Conservation (phyloP, 208 protist species). For the Acanthamoeba royreba region DNA sequence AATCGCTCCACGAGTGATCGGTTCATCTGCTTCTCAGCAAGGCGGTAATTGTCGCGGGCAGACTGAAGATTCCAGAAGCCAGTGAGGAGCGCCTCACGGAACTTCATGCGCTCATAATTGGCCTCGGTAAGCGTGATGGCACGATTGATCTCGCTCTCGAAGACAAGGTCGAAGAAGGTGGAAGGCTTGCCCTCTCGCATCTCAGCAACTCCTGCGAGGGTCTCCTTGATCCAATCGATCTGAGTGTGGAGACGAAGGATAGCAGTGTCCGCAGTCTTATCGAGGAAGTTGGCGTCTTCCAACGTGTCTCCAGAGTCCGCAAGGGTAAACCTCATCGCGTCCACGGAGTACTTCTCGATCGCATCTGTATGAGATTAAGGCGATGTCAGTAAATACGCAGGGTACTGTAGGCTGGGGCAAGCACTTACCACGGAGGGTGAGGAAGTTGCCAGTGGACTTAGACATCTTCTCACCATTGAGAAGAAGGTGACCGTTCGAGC, state of each 20-base stretch:
- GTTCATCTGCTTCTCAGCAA: constrained; percentile 81
- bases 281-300: constrained; percentile 98
- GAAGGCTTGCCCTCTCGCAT: background rate
- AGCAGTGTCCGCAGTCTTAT: constrained; percentile 90
- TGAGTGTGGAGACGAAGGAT: constrained; percentile 96
- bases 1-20: constrained; percentile 84
- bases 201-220: background rate
- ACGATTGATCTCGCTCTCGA: constrained; percentile 91
- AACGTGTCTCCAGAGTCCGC: constrained; percentile 98
- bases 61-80: constrained; percentile 93
- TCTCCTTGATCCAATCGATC: constrained; percentile 90
- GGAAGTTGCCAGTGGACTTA: constrained; percentile 99
- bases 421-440: constrained; percentile 84
- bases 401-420: constrained; percentile 72
- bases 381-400: background rate
- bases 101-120: constrained; percentile 92
- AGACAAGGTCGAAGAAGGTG: constrained; percentile 84
- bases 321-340: constrained; percentile 94
- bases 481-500: constrained; percentile 98
- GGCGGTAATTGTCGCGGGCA: constrained; percentile 91
- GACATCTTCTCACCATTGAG: constrained; percentile 99
- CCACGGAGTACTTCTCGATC: constrained; percentile 71
- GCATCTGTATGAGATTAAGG: constrained; percentile 46
- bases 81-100: constrained; percentile 92
- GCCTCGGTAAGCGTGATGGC: constrained; percentile 86